Evolutionary conservation across 768 basidiomycete genomes (phyloP).

Genomic region (Panus rudis): DNA sequence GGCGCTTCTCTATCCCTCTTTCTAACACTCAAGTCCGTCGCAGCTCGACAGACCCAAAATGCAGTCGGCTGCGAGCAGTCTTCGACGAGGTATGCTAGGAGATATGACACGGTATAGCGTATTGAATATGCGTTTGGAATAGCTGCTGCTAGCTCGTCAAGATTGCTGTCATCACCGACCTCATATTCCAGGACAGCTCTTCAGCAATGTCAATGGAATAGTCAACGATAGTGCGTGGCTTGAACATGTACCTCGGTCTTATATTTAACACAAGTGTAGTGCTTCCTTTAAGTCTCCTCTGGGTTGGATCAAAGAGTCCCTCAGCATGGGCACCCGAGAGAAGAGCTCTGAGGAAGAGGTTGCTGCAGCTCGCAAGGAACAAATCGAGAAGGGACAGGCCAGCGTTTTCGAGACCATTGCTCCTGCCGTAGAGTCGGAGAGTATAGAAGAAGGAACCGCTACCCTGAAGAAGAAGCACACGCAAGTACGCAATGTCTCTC

Average conservation of each 20-base stretch:
- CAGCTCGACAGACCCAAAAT: too few species aligned
- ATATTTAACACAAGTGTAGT: constrained; percentile 30
- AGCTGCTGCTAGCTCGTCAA: too few species aligned
- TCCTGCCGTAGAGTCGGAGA: constrained; percentile 6
- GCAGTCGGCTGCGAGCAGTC: constrained; percentile 19
- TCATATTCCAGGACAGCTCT: too few species aligned
- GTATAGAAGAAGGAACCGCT: constrained; percentile 1
- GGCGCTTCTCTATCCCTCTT: too few species aligned
- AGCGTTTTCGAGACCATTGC: constrained; percentile 22
- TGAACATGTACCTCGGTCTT: constrained; percentile 2
- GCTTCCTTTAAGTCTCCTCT: constrained; percentile 44
- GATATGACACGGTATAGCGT: too few species aligned
- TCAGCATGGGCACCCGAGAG: constrained; percentile 42
- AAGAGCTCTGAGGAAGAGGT: constrained; percentile 37
- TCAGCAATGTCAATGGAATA: too few species aligned
- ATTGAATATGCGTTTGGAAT: too few species aligned
- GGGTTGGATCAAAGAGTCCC: constrained; percentile 56
- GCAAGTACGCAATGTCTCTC: constrained; percentile 13
- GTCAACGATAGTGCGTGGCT: not conserved
- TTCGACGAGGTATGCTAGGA: constrained; percentile 20
- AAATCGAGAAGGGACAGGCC: constrained; percentile 21
- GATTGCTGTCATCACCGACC: too few species aligned
- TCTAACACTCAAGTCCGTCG: too few species aligned
- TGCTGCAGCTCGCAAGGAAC: constrained; percentile 19
- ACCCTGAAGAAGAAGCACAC: constrained; percentile 17